Conservation (phyloP, 208 protist species). For the Wallacemonas sp. region DNA sequence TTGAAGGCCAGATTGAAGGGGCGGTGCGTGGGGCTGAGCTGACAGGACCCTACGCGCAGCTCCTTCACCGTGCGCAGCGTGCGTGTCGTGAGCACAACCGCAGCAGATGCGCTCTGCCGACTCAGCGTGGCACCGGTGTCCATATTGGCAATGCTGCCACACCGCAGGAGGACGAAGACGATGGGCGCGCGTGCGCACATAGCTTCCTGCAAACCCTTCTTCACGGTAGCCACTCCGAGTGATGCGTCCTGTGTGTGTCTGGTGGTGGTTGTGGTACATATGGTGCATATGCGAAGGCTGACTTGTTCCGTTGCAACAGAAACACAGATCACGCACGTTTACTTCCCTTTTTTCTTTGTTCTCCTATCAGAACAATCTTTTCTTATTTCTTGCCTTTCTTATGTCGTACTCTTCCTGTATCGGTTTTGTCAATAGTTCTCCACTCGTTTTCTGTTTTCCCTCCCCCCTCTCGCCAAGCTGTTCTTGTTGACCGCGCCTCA, state of each 20-base stretch:
- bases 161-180: not conserved
- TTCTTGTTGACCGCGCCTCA: no score
- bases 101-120: not conserved
- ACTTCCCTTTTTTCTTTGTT: not conserved
- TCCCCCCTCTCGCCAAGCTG: not conserved
- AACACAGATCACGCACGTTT: no score
- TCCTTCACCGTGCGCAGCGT: not conserved
- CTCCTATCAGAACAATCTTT: no score
- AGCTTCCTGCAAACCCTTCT: not conserved
- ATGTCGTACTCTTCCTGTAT: no score
- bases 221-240: conserved; percentile 1
- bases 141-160: no score
- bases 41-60: not conserved
- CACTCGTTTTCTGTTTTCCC: not conserved
- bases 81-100: not conserved
- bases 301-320: no score
- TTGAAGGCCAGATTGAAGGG: not conserved
- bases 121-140: no score
- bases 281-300: no score
- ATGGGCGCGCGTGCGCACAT: not conserved
- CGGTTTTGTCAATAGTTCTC: no score
- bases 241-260: not conserved
- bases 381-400: no score
- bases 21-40: not conserved
- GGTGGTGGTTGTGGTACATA: no score